Evolutionary conservation across 176 grass and related monocot species (phyloP).

Genomic region (Elymus sibiricus): DNA sequence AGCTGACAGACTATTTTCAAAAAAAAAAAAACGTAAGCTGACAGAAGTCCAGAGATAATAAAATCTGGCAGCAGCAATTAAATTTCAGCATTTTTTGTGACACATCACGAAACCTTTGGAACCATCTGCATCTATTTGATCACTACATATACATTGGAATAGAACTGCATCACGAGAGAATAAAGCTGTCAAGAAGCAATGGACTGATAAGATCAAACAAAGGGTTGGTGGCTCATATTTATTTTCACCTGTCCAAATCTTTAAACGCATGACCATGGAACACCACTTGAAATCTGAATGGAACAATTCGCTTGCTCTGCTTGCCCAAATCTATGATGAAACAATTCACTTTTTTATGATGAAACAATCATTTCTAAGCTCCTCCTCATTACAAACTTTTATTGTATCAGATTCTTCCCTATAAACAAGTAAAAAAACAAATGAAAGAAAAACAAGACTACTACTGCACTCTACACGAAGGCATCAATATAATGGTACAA

Average conservation of each 20-base stretch:
- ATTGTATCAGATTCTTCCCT: not conserved
- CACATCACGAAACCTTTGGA: not conserved
- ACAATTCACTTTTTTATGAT: not conserved
- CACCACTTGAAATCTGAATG: too few relatives aligned
- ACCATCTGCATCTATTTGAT: not conserved
- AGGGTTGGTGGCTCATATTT: too few relatives aligned
- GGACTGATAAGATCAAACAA: not conserved
- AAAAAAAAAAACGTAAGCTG: too few relatives aligned
- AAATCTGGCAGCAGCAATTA: too few relatives aligned
- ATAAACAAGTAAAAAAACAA: not conserved
- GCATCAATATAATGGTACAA: not conserved
- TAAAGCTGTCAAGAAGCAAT: not conserved
- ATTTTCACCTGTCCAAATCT: too few relatives aligned
- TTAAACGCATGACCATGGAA: too few relatives aligned
- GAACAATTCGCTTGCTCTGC: not conserved
- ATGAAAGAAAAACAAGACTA: not conserved
- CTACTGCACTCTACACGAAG: not conserved
- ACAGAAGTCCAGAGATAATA: too few relatives aligned
- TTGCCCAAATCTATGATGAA: not conserved
- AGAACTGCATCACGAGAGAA: not conserved
- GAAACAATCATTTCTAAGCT: not conserved
- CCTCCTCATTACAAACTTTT: not conserved
- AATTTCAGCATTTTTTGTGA: not conserved
- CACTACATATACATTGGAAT: not conserved
- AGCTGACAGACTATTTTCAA: accelerated